Evolutionary conservation across 1,284 basidiomycete species (phyloP).

Genomic region (Moesziomyces globuligerus): DNA sequence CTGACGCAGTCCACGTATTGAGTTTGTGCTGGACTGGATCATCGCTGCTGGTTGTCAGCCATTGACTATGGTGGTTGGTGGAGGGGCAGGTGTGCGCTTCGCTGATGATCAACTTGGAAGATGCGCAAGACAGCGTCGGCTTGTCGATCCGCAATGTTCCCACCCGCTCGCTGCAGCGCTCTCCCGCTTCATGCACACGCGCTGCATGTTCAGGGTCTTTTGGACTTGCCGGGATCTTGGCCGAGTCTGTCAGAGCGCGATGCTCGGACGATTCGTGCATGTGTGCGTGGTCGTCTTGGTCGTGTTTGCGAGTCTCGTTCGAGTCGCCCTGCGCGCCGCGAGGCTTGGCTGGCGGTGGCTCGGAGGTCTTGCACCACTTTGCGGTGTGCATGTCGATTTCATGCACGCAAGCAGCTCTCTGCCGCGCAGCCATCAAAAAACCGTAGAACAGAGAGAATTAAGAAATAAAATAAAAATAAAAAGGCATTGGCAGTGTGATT

Average conservation of each 20-base stretch:
- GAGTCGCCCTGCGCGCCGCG: no score
- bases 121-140: no score
- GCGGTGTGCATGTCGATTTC: no score
- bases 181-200: constrained; percentile 1
- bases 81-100: constrained; percentile 4
- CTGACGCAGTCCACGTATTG: background rate
- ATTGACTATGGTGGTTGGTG: background rate
- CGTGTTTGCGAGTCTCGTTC: no score
- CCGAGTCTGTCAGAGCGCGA: background rate
- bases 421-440: background rate
- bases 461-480: background rate
- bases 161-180: constrained; percentile 5
- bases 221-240: no score
- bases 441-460: background rate
- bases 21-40: background rate
- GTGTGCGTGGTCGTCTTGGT: no score
- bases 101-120: constrained; percentile 3
- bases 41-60: background rate
- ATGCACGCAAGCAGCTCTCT: no score
- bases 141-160: no score
- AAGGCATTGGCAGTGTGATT: background rate
- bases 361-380: no score
- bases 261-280: background rate
- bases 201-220: no score
- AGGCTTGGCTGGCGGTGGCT: no score